Evolutionary conservation across 164 flowering plant species (phyloP).

Genomic region (Aristolochia contorta): DNA sequence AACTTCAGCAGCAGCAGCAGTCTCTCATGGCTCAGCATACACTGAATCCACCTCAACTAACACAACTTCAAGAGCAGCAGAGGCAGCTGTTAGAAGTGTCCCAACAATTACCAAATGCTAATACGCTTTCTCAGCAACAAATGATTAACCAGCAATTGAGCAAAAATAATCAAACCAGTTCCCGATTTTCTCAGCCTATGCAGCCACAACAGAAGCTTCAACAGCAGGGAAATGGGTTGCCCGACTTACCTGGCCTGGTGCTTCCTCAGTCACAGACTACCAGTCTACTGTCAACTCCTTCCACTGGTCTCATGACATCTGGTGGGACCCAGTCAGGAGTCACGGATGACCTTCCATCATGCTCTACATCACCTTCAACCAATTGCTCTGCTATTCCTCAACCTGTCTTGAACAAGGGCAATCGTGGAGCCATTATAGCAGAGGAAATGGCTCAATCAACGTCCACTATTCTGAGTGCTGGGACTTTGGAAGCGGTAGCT

Average conservation of each 20-base stretch:
- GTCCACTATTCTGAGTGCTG: constrained; percentile 37
- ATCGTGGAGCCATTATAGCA: constrained; percentile 18
- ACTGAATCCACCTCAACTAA: constrained; percentile 39
- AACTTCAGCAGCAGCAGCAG: constrained; percentile 74
- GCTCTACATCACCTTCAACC: constrained; percentile 86
- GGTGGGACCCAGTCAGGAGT: constrained; percentile 50
- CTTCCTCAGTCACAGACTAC: constrained; percentile 23
- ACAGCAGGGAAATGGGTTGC: constrained; percentile 36
- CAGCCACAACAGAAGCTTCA: constrained; percentile 38
- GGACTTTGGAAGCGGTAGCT: constrained; percentile 44
- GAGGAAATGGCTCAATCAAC: constrained; percentile 67
- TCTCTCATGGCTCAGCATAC: constrained; percentile 47
- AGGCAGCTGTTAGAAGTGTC: constrained; percentile 49
- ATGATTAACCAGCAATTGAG: constrained; percentile 35
- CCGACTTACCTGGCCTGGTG: constrained; percentile 44
- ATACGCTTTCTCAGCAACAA: constrained; percentile 37
- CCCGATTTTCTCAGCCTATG: constrained; percentile 35
- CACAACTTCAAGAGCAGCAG: constrained; percentile 57
- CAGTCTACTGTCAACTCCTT: constrained; percentile 37
- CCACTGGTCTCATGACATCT: constrained; percentile 31
- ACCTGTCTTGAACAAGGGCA: constrained; percentile 28
- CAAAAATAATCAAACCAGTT: constrained; percentile 32
- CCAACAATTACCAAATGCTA: constrained; percentile 46
- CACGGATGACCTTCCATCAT: constrained; percentile 74
- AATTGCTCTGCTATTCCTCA: constrained; percentile 39